These are phyloP conservation scores for Neonectria neomacrospora DNA, from an alignment of 2,329 filamentous ascomycete genomes.

Conservation along the genomic window DNA sequence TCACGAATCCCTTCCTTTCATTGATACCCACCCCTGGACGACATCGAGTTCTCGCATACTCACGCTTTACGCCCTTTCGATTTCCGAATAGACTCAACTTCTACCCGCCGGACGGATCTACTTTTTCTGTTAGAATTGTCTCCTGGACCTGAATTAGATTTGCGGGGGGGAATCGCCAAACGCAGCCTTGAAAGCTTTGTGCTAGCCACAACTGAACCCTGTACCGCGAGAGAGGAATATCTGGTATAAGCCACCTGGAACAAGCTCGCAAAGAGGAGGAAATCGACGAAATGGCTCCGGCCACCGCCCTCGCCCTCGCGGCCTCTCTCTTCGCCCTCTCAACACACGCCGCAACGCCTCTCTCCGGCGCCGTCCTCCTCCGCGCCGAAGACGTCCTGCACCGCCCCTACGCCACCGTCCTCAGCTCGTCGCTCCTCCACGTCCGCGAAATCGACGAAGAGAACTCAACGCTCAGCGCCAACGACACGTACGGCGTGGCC, in stretches of 20 bases:
- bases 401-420: constrained; percentile 43
- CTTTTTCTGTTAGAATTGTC: not conserved
- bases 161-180: not conserved
- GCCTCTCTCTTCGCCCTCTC: constrained; percentile 36
- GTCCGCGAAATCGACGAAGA: constrained; percentile 28
- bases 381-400: constrained; percentile 46
- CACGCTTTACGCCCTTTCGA: constrained; percentile 15
- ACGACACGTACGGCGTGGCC: constrained; percentile 43
- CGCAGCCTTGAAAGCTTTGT: not conserved
- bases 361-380: constrained; percentile 35
- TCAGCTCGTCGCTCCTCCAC: constrained; percentile 30
- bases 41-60: constrained; percentile 6
- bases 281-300: constrained; percentile 35
- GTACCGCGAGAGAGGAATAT: not conserved
- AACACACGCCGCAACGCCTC: constrained; percentile 31
- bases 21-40: constrained; percentile 16
- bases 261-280: constrained; percentile 2
- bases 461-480: constrained; percentile 30
- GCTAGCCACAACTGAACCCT: not conserved
- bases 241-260: constrained; percentile 6
- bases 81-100: constrained; percentile 16
- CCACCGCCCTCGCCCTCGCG: constrained; percentile 33
- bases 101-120: constrained; percentile 20
- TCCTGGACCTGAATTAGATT: not conserved
- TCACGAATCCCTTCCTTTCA: constrained; percentile 5